Conservation (phyloP, 176 grass and related monocot species). For the Themeda triandra region DNA sequence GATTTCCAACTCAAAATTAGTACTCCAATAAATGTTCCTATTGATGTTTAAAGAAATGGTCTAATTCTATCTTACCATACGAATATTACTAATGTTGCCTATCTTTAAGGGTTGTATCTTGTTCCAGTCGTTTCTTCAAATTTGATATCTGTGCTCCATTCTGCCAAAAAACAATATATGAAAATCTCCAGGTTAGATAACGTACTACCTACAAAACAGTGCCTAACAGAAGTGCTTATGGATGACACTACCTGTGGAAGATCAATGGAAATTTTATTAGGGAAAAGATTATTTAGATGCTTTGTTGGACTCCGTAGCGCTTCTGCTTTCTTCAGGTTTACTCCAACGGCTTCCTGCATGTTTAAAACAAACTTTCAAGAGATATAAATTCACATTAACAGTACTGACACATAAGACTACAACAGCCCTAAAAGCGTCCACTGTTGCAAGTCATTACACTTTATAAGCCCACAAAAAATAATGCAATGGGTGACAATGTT, state of each 20-base stretch:
- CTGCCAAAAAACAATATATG: slow-evolving; percentile 31
- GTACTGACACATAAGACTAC: not conserved
- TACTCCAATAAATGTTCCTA: not conserved
- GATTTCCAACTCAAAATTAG: not conserved
- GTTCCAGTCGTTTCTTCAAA: slow-evolving; percentile 74
- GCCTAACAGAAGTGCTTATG: not conserved
- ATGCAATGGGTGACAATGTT: slow-evolving; percentile 26
- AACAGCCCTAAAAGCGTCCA: not conserved
- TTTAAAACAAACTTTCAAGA: slow-evolving; percentile 5
- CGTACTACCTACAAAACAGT: not conserved
- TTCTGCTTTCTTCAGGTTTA: slow-evolving; percentile 46
- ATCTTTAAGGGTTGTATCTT: slow-evolving; percentile 62
- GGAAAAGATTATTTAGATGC: slow-evolving; percentile 61
- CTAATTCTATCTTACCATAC: slow-evolving; percentile 42
- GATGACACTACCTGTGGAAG: slow-evolving; percentile 58
- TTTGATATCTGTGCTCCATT: slow-evolving; percentile 47
- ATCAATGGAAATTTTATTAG: slow-evolving; percentile 77
- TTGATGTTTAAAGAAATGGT: not conserved
- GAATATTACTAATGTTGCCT: slow-evolving; percentile 56
- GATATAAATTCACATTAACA: not conserved
- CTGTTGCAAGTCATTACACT: not conserved
- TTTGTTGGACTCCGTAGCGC: slow-evolving; percentile 44
- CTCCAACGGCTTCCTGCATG: slow-evolving; percentile 36
- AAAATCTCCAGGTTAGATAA: slow-evolving; percentile 19
- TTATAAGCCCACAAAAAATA: not conserved